phyloP scores from a whole-genome alignment of 306 rosid species.

The Dryas alaskensis region DNA sequence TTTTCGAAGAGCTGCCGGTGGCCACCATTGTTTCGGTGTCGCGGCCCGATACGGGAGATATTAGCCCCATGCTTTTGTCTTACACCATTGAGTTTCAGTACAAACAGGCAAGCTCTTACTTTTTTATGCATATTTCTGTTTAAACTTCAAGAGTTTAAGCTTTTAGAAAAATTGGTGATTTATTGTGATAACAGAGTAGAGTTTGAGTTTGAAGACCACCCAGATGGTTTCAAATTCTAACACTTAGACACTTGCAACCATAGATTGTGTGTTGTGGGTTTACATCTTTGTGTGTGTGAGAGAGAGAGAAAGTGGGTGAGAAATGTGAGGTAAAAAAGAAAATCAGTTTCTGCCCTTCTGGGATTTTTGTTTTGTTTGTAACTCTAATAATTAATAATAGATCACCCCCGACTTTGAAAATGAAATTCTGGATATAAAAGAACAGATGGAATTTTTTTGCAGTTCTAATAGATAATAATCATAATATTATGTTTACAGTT shows the following conservation, averaged over 20 bases:
- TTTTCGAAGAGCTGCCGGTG: conserved; percentile 70
- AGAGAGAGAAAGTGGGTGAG: not conserved
- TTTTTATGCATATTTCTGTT: not conserved
- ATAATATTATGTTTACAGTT: too few species aligned
- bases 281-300: too few species aligned
- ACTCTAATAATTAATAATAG: too few species aligned
- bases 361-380: not conserved
- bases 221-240: not conserved
- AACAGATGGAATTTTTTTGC: too few species aligned
- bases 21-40: conserved; percentile 74
- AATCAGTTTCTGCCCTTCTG: not conserved
- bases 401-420: too few species aligned
- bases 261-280: too few species aligned
- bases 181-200: not conserved
- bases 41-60: conserved; percentile 69
- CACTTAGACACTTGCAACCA: too few species aligned
- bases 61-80: conserved; percentile 75
- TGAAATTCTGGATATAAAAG: too few species aligned
- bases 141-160: not conserved
- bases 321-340: not conserved
- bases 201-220: not conserved
- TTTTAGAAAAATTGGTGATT: not conserved
- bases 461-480: too few species aligned
- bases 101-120: conserved; percentile 60
- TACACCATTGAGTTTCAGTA: conserved; percentile 77